These are phyloP conservation scores for Debaryomyces hansenii DNA, from an alignment of 805 yeast species.

Conservation along the genomic window DNA sequence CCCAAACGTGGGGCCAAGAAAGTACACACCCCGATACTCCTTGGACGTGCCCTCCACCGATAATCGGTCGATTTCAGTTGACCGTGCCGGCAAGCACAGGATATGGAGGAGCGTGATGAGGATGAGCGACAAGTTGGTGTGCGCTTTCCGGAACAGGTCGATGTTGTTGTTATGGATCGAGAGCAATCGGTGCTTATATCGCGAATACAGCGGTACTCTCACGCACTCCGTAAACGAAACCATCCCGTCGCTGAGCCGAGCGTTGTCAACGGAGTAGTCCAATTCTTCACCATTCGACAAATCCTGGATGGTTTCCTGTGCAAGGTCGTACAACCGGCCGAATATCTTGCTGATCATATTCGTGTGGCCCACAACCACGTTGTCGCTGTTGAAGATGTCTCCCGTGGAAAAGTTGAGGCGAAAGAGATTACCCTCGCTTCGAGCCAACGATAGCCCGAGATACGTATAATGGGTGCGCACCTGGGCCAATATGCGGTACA, in stretches of 20 bases:
- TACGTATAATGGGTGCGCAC: not conserved
- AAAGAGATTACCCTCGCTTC: not conserved
- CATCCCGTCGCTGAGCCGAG: not conserved
- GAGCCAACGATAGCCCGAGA: not conserved
- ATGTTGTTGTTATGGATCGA: not conserved
- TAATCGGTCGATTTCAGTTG: not conserved
- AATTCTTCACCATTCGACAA: not conserved
- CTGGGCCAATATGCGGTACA: not conserved
- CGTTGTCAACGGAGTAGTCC: not conserved
- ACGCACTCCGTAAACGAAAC: not conserved
- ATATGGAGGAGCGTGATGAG: not conserved
- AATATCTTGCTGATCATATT: not conserved
- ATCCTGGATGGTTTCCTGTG: too few relatives aligned
- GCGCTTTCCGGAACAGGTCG: not conserved
- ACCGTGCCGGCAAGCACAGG: not conserved
- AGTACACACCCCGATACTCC: not conserved
- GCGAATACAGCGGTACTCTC: not conserved
- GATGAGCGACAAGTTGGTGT: not conserved
- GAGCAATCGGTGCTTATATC: not conserved
- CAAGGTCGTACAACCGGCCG: not conserved
- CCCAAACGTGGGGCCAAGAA: not conserved
- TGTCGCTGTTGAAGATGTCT: not conserved
- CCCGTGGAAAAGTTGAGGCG: not conserved
- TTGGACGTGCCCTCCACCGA: not conserved
- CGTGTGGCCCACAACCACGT: not conserved